Evolutionary conservation across 1,284 basidiomycete species (phyloP), one percentile per base, ranked within the genome.

Genomic region (Golubevia sp.): DNA sequence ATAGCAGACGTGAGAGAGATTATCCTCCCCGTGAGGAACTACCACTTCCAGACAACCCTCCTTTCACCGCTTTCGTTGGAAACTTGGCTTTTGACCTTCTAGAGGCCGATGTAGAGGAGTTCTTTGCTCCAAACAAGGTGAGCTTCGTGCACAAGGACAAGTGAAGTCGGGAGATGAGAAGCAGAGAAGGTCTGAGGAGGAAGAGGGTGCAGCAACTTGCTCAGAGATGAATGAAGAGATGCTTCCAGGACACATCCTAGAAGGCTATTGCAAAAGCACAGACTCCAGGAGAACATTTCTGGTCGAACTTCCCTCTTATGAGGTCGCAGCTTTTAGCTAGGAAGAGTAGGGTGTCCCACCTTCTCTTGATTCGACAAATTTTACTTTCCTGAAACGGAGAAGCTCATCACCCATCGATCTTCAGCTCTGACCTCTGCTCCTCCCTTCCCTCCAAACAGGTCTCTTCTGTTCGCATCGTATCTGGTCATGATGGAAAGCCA

Each of bases 61-160:
- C 97, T 11, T 99, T 90, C 86, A 99, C 95, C 48, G 95, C 93
- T 6, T 99, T 94, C 76, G 88, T 99, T 71, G 97, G 96, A 62
- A 99, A 99, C 85, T 87, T 99, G 58, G 88, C 93, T 2, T 99
- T 97, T 75, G 97, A 99, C 85, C 88, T 94, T 55, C 90, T 89
- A 20, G 94, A 97, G 77, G 83, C 83, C 6, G 94, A 98, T 74
- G 85, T 99, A 50, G 90, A 89, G 63, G 87, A 87, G 30, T 97
- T 94, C 85, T 83, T 84, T 65, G 61, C 73, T 27, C 74, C 82
- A 34, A 58, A 72, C 58, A 72, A 73, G 57, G 62, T 70, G 55
- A 23, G 64, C 55, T 49, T 11, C 6, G 34, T 58, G 5, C 7
- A 57, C 56, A 8, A 20, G n/a, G n/a, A n/a, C n/a, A n/a, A n/a